phyloP scores from a whole-genome alignment of 345 rosid genomes.

The Syzygium oleosum region DNA sequence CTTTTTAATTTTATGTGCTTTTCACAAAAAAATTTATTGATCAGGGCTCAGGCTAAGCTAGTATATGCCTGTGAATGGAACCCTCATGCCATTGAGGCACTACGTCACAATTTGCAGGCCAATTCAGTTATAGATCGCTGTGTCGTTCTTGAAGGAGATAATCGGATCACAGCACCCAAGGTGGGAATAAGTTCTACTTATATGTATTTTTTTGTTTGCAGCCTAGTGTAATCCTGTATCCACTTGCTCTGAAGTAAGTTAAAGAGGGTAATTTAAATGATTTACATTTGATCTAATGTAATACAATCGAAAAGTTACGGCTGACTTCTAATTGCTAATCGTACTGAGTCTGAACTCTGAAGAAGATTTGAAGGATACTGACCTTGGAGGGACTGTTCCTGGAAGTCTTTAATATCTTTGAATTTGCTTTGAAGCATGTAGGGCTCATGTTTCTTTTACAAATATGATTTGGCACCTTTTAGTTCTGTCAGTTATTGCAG shows the following conservation, averaged over 20 bases:
- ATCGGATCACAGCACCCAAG: conserved; percentile 61
- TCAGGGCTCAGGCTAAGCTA: conserved; percentile 77
- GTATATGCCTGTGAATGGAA: conserved; percentile 99
- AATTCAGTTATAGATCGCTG: conserved; percentile 76
- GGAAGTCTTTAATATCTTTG: neutral
- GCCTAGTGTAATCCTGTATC: neutral
- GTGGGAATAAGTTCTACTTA: conserved; percentile 17
- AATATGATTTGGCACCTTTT: neutral
- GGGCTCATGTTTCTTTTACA: neutral
- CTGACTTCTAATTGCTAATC: neutral
- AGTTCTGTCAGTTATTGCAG: neutral
- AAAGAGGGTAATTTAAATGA: neutral
- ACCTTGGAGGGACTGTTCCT: neutral
- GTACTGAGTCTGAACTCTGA: neutral
- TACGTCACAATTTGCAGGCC: conserved; percentile 49
- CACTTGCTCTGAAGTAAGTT: neutral
- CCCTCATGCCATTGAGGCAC: conserved; percentile 81
- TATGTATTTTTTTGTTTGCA: neutral
- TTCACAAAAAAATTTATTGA: neutral
- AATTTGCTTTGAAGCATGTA: neutral
- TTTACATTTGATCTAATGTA: neutral
- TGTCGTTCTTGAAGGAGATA: conserved; percentile 82
- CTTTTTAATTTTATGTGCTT: neutral
- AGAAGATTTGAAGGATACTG: neutral
- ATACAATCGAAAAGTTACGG: neutral